Evolutionary conservation across 352 stramenopile species (phyloP).

Genomic region (Phytophthora pistaciae): DNA sequence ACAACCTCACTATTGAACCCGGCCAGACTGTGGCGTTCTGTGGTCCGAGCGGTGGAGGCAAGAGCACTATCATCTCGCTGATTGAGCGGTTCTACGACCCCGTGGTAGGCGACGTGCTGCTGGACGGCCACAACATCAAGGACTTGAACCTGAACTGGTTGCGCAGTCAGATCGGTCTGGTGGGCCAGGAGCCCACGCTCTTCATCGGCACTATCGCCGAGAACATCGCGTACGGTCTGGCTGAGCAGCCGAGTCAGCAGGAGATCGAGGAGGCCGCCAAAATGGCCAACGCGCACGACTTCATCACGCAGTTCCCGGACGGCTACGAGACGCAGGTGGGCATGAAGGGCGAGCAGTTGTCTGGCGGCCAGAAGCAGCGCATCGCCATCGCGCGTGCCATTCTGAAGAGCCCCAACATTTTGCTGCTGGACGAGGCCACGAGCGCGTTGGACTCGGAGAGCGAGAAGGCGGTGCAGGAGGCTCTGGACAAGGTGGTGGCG

Average conservation of each 20-base stretch:
- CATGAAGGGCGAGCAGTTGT: conserved; percentile 50
- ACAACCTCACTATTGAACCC: conserved; percentile 85
- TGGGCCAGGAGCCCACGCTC: conserved; percentile 53
- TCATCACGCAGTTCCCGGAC: conserved; percentile 92
- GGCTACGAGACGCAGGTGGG: conserved; percentile 81
- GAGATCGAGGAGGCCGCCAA: conserved; percentile 89
- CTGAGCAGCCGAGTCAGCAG: conserved; percentile 46
- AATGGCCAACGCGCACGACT: conserved; percentile 93
- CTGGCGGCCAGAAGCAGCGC: conserved; percentile 90
- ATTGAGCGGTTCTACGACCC: conserved; percentile 81
- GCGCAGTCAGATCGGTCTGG: conserved; percentile 56
- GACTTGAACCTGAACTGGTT: conserved; percentile 75
- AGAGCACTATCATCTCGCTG: conserved; percentile 58
- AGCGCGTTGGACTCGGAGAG: conserved; percentile 85
- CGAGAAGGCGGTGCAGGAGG: conserved; percentile 85
- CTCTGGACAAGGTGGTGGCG: conserved; percentile 2
- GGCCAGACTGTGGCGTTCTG: conserved; percentile 74
- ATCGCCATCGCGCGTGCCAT: too few relatives aligned
- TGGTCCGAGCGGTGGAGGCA: conserved; percentile 54
- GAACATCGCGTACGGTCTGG: conserved; percentile 62
- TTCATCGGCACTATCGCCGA: conserved; percentile 73
- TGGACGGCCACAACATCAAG: conserved; percentile 84
- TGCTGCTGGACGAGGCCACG: conserved; percentile 93
- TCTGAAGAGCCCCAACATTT: conserved; percentile 34
- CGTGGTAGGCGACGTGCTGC: conserved; percentile 52